phyloP scores from a whole-genome alignment of 208 protist species.

The Crithidia sp. region DNA sequence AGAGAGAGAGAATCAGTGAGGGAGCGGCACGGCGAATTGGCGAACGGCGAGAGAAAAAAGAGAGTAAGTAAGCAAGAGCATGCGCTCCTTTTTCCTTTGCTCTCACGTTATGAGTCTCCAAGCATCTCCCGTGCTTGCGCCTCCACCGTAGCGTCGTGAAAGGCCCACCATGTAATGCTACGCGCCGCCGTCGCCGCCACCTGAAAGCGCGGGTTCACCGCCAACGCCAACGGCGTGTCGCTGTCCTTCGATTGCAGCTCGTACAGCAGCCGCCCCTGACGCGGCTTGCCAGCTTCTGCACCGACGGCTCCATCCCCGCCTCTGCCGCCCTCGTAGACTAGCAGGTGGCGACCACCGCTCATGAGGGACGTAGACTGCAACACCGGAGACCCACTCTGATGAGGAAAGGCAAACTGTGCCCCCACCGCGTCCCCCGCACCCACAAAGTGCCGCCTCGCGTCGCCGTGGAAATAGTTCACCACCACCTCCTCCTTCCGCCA shows the following conservation, averaged over 20 bases:
- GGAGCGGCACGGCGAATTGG: too few relatives aligned
- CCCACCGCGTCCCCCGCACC: conserved; percentile 64
- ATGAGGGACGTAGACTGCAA: conserved; percentile 69
- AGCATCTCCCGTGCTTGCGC: conserved; percentile 1
- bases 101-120: neutral
- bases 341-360: conserved; percentile 68
- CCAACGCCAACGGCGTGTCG: conserved; percentile 65
- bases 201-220: conserved; percentile 70
- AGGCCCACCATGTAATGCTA: conserved; percentile 83
- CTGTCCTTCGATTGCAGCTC: conserved; percentile 82
- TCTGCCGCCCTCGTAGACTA: conserved; percentile 50
- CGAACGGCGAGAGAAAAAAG: too few relatives aligned
- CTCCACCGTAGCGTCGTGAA: conserved; percentile 34
- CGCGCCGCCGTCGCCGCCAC: conserved; percentile 73
- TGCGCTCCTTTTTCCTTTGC: neutral
- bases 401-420: conserved; percentile 64
- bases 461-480: conserved; percentile 68
- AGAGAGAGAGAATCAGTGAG: neutral
- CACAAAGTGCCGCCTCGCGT: conserved; percentile 59
- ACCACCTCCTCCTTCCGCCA: conserved; percentile 24
- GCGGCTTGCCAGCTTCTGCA: neutral
- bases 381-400: conserved; percentile 40
- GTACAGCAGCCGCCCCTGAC: conserved; percentile 51
- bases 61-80: too few relatives aligned
- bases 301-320: neutral